A percentile compares a stretch with the other conserved stretches of the same genome.
phyloP scores from a whole-genome alignment of 495 filamentous ascomycete genomes.

The Hypoxylon cercidicola region DNA sequence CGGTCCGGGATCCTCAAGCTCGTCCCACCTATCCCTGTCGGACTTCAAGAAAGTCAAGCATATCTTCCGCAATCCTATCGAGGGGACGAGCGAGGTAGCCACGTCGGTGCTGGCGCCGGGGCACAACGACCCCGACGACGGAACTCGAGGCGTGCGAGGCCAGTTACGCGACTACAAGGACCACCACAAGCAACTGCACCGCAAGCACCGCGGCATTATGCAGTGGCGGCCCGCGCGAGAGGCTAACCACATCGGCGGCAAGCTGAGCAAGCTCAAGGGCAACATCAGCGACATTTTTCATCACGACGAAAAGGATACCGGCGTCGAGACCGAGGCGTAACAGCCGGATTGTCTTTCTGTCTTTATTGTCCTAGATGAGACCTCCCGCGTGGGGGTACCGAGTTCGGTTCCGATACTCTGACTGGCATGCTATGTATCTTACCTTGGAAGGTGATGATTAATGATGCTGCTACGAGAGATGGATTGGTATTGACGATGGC shows the following conservation, averaged over 20 bases:
- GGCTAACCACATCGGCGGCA: slow-evolving; percentile 67
- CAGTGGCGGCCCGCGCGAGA: slow-evolving; percentile 74
- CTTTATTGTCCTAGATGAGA: neutral
- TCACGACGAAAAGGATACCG: slow-evolving; percentile 65
- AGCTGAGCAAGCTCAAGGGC: slow-evolving; percentile 63
- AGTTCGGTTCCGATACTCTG: neutral
- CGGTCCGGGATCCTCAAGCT: slow-evolving; percentile 48
- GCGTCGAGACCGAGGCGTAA: slow-evolving; percentile 70
- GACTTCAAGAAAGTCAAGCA: slow-evolving; percentile 44
- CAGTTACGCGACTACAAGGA: slow-evolving; percentile 64
- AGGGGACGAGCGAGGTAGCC: slow-evolving; percentile 28
- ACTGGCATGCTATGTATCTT: too few species aligned
- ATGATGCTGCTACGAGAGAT: neutral
- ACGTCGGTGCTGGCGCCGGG: slow-evolving; percentile 42
- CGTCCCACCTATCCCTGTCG: slow-evolving; percentile 38
- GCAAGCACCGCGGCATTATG: slow-evolving; percentile 73
- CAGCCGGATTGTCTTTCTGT: neutral
- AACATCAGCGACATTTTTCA: slow-evolving; percentile 64
- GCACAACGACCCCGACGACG: slow-evolving; percentile 46
- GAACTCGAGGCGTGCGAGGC: slow-evolving; percentile 52
- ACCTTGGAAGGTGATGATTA: neutral
- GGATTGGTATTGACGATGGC: neutral
- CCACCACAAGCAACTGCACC: slow-evolving; percentile 67
- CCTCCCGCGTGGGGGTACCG: neutral
- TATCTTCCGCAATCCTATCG: slow-evolving; percentile 51